Evolutionary conservation across 768 basidiomycete species (phyloP).

Genomic region (Trametes cubensis): DNA sequence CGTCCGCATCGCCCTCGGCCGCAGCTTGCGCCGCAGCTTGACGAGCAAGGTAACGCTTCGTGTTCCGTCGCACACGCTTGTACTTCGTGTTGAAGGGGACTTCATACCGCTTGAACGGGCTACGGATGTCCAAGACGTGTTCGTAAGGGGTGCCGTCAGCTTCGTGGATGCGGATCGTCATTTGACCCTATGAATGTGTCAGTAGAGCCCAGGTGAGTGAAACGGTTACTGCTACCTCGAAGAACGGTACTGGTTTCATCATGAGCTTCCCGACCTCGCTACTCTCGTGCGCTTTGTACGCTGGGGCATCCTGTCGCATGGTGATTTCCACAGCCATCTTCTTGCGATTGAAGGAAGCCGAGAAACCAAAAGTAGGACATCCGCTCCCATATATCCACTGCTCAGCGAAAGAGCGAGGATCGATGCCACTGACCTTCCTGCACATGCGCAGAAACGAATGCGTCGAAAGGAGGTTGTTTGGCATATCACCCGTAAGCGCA

Average conservation of each 20-base stretch:
- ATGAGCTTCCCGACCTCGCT: constrained; percentile 67
- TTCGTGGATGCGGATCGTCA: constrained; percentile 98
- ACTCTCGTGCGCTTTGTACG: constrained; percentile 65
- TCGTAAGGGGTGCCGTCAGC: constrained; percentile 99
- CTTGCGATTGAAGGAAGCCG: constrained; percentile 93
- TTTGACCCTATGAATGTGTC: constrained; percentile 67
- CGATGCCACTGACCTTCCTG: constrained; percentile 90
- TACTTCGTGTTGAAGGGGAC: constrained; percentile 99
- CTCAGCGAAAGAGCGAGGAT: constrained; percentile 90
- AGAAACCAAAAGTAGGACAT: constrained; percentile 88
- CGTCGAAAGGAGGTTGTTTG: constrained; percentile 84
- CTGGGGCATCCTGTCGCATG: constrained; percentile 87
- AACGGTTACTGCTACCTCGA: constrained; percentile 62
- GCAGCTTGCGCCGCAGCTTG: constrained; percentile 93
- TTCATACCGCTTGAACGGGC: constrained; percentile 89
- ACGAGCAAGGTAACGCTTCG: constrained; percentile 92
- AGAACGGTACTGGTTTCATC: constrained; percentile 82
- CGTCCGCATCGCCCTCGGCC: constrained; percentile 89
- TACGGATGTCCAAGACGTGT: constrained; percentile 91
- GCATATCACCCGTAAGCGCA: constrained; percentile 88
- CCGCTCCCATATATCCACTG: constrained; percentile 99
- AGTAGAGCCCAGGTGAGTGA: neutral
- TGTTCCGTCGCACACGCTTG: constrained; percentile 93
- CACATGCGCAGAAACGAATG: constrained; percentile 90
- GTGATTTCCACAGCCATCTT: constrained; percentile 98